These are phyloP conservation scores for Excoecaria cochinchinensis DNA, from an alignment of 345 rosid genomes.

Conservation along the genomic window DNA sequence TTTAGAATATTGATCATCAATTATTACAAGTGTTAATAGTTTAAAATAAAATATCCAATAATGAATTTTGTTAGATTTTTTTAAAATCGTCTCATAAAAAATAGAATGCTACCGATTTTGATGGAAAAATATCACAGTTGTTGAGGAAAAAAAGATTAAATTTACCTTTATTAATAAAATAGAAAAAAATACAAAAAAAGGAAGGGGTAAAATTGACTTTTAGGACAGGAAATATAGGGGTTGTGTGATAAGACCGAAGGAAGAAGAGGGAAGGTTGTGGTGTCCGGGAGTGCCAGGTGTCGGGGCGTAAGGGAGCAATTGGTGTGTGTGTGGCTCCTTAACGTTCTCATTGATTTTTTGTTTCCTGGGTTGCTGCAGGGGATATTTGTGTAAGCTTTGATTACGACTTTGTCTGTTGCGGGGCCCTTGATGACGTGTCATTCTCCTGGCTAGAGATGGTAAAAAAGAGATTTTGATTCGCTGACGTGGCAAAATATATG, in stretches of 20 bases:
- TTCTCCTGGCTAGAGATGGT: slow-evolving; percentile 23
- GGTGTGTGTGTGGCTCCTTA: slow-evolving; percentile 1
- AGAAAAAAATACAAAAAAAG: not conserved
- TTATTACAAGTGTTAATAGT: no score
- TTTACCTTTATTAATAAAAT: not conserved
- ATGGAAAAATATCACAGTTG: no score
- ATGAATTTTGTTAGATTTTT: no score
- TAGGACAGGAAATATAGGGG: no score
- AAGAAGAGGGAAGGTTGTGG: slow-evolving; percentile 26
- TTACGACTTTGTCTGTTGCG: not conserved
- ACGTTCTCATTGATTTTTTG: not conserved
- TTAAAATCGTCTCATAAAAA: no score
- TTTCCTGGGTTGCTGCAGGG: slow-evolving; percentile 18
- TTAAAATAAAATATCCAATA: no score
- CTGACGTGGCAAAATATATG: slow-evolving; percentile 24
- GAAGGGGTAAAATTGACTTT: not conserved
- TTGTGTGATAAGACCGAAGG: not conserved
- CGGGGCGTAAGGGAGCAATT: slow-evolving; percentile 3
- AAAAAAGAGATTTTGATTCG: slow-evolving; percentile 26
- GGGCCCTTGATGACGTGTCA: slow-evolving; percentile 12
- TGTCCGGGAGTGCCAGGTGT: slow-evolving; percentile 40
- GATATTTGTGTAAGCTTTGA: not conserved
- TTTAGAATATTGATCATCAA: no score
- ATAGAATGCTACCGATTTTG: no score
- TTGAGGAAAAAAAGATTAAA: no score